A percentile compares a stretch with the other conserved stretches of the same genome.
phyloP scores from a whole-genome alignment of 768 basidiomycete species.

The Daedaleopsis sinensis region DNA sequence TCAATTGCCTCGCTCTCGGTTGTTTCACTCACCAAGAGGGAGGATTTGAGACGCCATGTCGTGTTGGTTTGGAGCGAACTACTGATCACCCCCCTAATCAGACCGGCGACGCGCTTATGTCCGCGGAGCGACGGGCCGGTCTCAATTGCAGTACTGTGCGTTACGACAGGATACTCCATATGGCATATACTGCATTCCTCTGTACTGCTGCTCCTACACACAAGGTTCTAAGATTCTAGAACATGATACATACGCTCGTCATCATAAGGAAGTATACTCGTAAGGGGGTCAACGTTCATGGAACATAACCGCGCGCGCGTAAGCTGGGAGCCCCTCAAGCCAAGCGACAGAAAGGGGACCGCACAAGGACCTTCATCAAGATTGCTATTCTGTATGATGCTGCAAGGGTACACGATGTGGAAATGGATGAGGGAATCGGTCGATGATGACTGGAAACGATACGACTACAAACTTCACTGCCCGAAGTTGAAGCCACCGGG shows the following conservation, averaged over 20 bases:
- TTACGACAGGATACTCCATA: not conserved
- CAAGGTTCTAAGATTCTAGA: not conserved
- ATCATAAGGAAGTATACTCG: constrained; percentile 14
- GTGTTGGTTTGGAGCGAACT: constrained; percentile 17
- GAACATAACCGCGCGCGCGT: constrained; percentile 11
- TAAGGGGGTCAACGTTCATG: constrained; percentile 13
- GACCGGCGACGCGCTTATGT: not conserved
- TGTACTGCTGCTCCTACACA: not conserved
- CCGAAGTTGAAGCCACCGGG: constrained; percentile 97
- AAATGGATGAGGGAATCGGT: constrained; percentile 11
- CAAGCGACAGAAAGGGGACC: not conserved
- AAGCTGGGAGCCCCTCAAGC: constrained; percentile 6
- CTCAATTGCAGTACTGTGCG: not conserved
- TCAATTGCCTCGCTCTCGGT: not conserved
- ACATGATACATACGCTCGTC: constrained; percentile 4
- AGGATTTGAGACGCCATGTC: constrained; percentile 91
- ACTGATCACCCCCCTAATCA: constrained; percentile 10
- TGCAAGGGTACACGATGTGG: constrained; percentile 22
- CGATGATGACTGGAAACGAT: constrained; percentile 12
- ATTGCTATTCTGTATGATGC: constrained; percentile 24
- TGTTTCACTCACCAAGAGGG: constrained; percentile 66
- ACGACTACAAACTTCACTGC: constrained; percentile 45
- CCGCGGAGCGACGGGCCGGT: not conserved
- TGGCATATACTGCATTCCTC: not conserved
- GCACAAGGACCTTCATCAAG: not conserved